phyloP scores from a whole-genome alignment of 1,284 basidiomycete species.

The Heterobasidion occidentale region DNA sequence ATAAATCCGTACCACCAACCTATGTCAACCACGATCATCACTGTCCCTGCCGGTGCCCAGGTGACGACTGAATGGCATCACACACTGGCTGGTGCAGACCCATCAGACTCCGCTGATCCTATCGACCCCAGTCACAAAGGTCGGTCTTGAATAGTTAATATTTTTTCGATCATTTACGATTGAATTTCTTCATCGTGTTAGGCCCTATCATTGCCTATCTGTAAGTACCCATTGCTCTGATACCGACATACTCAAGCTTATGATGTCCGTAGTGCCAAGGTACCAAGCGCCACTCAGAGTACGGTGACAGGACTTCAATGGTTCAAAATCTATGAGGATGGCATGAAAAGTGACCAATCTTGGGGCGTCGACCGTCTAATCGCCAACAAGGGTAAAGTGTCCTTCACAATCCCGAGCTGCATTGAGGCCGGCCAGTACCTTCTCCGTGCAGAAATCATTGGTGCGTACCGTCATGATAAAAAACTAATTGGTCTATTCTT shows the following conservation, averaged over 20 bases:
- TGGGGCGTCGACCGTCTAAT: conserved; percentile 45
- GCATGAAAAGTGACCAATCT: conserved; percentile 15
- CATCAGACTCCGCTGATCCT: conserved; percentile 38
- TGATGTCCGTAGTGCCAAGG: conserved; percentile 28
- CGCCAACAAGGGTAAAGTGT: conserved; percentile 45
- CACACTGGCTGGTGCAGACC: conserved; percentile 35
- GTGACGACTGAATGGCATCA: conserved; percentile 51
- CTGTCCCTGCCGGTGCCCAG: conserved; percentile 39
- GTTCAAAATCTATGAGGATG: conserved; percentile 45
- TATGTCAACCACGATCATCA: conserved; percentile 40
- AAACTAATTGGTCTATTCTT: background rate
- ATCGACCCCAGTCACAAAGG: conserved; percentile 45
- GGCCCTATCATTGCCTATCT: conserved; percentile 48
- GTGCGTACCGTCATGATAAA: conserved; percentile 19
- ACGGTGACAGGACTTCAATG: conserved; percentile 42
- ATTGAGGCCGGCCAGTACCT: conserved; percentile 42
- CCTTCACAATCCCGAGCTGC: conserved; percentile 42
- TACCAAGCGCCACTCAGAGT: conserved; percentile 35
- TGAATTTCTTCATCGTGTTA: background rate
- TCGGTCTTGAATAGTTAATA: conserved; percentile 3
- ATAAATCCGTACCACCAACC: conserved; percentile 52
- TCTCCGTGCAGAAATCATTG: conserved; percentile 45
- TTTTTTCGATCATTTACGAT: background rate
- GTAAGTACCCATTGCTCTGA: conserved; percentile 20
- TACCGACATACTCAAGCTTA: background rate